Percentiles rank a stretch among this genome's conserved stretches.
phyloP scores from a whole-genome alignment of 2,329 filamentous ascomycete genomes.

The Paecilomyces formosus region DNA sequence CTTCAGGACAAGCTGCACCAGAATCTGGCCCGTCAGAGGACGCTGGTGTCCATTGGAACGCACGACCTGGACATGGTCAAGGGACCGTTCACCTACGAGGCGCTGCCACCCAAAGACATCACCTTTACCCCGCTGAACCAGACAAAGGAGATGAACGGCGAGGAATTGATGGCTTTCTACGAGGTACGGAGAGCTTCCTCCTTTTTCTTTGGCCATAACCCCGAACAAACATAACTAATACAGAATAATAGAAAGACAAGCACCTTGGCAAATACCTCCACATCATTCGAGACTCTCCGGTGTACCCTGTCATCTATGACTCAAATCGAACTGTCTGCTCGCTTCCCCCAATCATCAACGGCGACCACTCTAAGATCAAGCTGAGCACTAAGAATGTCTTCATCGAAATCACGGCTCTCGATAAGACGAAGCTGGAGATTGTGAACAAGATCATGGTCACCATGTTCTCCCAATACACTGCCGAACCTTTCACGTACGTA shows the following conservation, averaged over 20 bases:
- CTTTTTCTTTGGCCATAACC: not conserved
- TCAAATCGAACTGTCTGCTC: constrained; percentile 81
- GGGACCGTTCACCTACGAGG: constrained; percentile 95
- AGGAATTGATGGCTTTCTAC: constrained; percentile 90
- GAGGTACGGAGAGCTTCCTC: constrained; percentile 41
- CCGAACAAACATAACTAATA: constrained; percentile 11
- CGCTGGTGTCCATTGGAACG: constrained; percentile 92
- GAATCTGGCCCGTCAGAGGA: constrained; percentile 87
- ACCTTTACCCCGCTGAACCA: constrained; percentile 88
- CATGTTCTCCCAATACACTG: constrained; percentile 93
- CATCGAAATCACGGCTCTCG: constrained; percentile 93
- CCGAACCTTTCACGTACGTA: constrained; percentile 68
- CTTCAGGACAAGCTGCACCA: constrained; percentile 97
- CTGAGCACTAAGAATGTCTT: constrained; percentile 87
- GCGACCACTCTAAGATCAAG: constrained; percentile 93
- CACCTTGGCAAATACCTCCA: constrained; percentile 84
- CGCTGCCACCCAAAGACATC: constrained; percentile 83
- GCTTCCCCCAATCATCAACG: constrained; percentile 94
- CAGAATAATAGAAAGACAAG: constrained; percentile 64
- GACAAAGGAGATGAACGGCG: constrained; percentile 75
- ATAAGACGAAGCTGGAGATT: constrained; percentile 92
- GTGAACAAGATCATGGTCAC: constrained; percentile 92
- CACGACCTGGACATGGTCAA: constrained; percentile 91
- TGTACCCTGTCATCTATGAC: constrained; percentile 95
- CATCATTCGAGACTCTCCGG: constrained; percentile 87